Conservation (phyloP, 345 rosid genomes). For the Eucalyptus sp. region DNA sequence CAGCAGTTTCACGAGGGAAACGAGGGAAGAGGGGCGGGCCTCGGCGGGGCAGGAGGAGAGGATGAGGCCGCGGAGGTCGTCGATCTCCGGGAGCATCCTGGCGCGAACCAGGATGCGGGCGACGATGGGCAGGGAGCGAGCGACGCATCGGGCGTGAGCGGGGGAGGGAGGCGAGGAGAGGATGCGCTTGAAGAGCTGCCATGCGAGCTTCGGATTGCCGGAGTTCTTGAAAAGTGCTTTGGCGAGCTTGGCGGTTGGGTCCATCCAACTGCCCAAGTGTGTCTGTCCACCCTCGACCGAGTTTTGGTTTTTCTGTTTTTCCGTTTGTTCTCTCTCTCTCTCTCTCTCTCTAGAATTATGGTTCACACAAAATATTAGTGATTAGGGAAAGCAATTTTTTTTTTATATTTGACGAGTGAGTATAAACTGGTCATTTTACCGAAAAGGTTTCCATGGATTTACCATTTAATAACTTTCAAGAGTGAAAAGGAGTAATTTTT, state of each 20-base stretch:
- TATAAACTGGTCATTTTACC: neutral
- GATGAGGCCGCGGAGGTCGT: conserved; percentile 48
- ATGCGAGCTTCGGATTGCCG: conserved; percentile 64
- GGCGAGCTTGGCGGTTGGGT: conserved; percentile 37
- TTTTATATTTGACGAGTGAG: neutral
- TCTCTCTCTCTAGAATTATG: neutral
- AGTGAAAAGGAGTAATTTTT: neutral
- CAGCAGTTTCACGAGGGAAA: conserved; percentile 24
- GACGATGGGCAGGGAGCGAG: conserved; percentile 38
- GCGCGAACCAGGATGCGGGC: conserved; percentile 53
- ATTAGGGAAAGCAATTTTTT: neutral
- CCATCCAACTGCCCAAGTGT: conserved; percentile 15
- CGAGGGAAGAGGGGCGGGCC: conserved; percentile 18
- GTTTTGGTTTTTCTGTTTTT: neutral
- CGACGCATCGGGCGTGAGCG: neutral
- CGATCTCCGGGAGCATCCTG: conserved; percentile 54
- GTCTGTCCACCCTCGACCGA: neutral
- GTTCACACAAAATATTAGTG: neutral
- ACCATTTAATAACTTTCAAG: neutral
- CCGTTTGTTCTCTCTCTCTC: neutral
- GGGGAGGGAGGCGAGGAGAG: conserved; percentile 18
- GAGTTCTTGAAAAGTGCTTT: conserved; percentile 52
- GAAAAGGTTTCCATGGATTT: neutral
- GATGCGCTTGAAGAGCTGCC: conserved; percentile 74
- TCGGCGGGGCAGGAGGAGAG: conserved; percentile 11